Conservation (phyloP, 2,329 filamentous ascomycete genomes). For the Ophiosphaerella korrae region DNA sequence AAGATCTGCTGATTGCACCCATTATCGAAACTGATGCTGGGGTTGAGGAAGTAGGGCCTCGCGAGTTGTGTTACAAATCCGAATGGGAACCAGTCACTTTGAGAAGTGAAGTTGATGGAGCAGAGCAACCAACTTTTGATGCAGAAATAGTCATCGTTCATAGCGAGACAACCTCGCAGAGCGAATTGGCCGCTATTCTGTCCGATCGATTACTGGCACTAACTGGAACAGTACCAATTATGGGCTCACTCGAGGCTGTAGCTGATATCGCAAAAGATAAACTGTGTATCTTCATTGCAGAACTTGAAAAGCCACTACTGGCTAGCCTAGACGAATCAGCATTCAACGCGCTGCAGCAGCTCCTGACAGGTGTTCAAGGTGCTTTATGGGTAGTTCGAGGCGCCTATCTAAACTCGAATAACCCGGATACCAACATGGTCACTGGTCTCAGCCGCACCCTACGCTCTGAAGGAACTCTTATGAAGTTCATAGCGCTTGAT, state of each 20-base stretch:
- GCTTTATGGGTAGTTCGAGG: conserved; percentile 13
- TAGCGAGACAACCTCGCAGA: conserved; percentile 13
- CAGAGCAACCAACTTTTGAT: conserved; percentile 1
- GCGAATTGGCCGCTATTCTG: conserved; percentile 18
- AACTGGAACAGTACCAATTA: conserved; percentile 1
- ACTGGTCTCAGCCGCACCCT: conserved; percentile 15
- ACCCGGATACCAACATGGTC: conserved; percentile 17
- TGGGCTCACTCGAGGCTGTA: conserved; percentile 2
- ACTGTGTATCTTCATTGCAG: conserved; percentile 20
- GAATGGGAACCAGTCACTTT: conserved; percentile 23
- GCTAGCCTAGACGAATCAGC: conserved; percentile 1
- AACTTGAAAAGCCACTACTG: conserved; percentile 11
- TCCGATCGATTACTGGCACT: conserved; percentile 9
- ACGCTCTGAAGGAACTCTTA: conserved; percentile 13
- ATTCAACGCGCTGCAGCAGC: conserved; percentile 5
- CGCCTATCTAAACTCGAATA: conserved; percentile 4
- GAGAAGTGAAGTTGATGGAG: neutral
- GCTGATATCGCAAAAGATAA: conserved; percentile 12
- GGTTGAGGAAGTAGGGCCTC: conserved; percentile 4
- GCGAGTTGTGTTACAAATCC: conserved; percentile 38
- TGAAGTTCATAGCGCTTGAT: conserved; percentile 16
- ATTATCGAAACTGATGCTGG: conserved; percentile 19
- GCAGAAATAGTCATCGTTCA: conserved; percentile 20
- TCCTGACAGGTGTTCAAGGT: conserved; percentile 8
- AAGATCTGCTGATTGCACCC: conserved; percentile 28